phyloP scores from a whole-genome alignment of 2,329 filamentous ascomycete genomes.

The Xylariaceae sp. region DNA sequence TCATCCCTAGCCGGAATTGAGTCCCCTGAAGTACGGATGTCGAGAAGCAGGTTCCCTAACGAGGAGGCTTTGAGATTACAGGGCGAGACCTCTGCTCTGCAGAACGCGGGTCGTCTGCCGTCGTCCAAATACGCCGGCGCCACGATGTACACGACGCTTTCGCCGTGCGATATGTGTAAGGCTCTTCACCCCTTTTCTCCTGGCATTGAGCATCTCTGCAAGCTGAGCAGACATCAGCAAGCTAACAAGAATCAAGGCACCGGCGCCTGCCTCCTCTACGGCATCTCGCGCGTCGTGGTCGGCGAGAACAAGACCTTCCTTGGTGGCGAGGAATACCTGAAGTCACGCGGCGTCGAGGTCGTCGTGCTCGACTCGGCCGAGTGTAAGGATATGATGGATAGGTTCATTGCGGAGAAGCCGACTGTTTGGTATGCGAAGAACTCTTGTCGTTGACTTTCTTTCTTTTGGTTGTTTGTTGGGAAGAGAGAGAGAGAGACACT shows the following conservation, averaged over 20 bases:
- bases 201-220: neutral
- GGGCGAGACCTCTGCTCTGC: slow-evolving; percentile 72
- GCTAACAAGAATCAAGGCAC: slow-evolving; percentile 40
- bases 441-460: too few species aligned
- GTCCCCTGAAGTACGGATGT: neutral
- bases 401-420: slow-evolving; percentile 67
- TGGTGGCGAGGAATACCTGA: slow-evolving; percentile 66
- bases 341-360: slow-evolving; percentile 63
- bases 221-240: neutral
- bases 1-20: neutral
- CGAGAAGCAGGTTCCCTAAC: too few species aligned
- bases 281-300: slow-evolving; percentile 67
- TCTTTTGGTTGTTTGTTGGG: too few species aligned
- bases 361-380: slow-evolving; percentile 62
- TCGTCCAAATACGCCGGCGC: slow-evolving; percentile 63
- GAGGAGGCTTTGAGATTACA: slow-evolving; percentile 29
- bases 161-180: slow-evolving; percentile 72
- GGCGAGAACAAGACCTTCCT: slow-evolving; percentile 73
- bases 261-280: slow-evolving; percentile 71
- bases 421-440: slow-evolving; percentile 56
- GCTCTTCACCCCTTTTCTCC: neutral
- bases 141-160: slow-evolving; percentile 80
- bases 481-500: neutral
- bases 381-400: slow-evolving; percentile 64
- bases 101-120: slow-evolving; percentile 66